phyloP scores from a whole-genome alignment of 805 yeast species.

The Candida sanyiensis region DNA sequence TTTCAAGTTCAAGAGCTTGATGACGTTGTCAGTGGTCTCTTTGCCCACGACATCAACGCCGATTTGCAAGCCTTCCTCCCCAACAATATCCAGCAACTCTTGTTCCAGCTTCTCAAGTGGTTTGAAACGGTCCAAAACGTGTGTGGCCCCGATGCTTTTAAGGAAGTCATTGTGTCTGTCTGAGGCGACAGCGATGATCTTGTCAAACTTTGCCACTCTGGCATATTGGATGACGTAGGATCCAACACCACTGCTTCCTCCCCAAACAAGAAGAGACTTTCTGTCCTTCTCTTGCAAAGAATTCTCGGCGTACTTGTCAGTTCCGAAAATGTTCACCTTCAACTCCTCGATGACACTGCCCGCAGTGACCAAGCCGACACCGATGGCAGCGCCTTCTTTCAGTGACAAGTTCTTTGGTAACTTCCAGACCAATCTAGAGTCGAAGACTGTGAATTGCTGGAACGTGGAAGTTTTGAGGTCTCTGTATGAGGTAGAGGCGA shows the following conservation, averaged over 20 bases:
- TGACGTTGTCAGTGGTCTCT: conserved; percentile 31
- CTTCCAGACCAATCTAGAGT: conserved; percentile 41
- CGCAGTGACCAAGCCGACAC: conserved; percentile 45
- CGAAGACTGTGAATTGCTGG: conserved; percentile 40
- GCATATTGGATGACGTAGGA: conserved; percentile 39
- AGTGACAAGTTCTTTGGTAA: conserved; percentile 31
- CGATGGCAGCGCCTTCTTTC: conserved; percentile 40
- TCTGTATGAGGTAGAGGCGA: conserved; percentile 43
- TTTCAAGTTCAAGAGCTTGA: conserved; percentile 26
- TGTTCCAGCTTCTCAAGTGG: conserved; percentile 20
- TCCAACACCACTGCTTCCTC: conserved; percentile 44
- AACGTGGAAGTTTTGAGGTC: conserved; percentile 42
- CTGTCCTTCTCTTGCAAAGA: conserved; percentile 8
- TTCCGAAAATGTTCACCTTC: conserved; percentile 16
- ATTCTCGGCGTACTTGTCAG: conserved; percentile 12
- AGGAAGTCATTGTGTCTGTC: conserved; percentile 32
- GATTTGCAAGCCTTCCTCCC: conserved; percentile 27
- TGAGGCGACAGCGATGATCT: conserved; percentile 41
- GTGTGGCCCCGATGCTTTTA: conserved; percentile 38
- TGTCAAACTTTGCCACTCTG: conserved; percentile 32
- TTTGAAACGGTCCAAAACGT: conserved; percentile 32
- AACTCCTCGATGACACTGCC: conserved; percentile 29
- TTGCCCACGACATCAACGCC: conserved; percentile 43
- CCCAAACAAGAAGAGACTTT: conserved; percentile 37
- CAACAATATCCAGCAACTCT: conserved; percentile 21